A percentile compares a stretch with the other conserved stretches of the same genome.
Conservation (phyloP, 805 yeast genomes). For the Yamadazyma takamatsuzukensis region DNA sequence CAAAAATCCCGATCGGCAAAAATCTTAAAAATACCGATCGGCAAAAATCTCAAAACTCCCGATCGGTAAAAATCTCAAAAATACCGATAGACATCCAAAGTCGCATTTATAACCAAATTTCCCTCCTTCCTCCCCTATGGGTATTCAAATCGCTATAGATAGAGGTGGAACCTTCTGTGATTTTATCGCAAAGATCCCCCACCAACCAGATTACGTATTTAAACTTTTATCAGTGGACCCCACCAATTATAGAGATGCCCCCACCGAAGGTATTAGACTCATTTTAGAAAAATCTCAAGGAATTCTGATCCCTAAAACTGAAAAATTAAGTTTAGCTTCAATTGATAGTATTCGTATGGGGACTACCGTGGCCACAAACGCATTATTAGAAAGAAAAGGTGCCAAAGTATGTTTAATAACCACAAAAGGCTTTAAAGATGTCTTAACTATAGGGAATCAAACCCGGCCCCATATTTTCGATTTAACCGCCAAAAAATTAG, state of each 20-base stretch:
- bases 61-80: too few relatives aligned
- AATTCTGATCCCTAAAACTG: slow-evolving; percentile 42
- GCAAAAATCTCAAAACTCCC: too few relatives aligned
- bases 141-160: slow-evolving; percentile 31
- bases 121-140: too few relatives aligned
- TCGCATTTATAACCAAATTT: too few relatives aligned
- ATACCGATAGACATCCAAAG: too few relatives aligned
- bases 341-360: slow-evolving; percentile 82
- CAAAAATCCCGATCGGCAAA: too few relatives aligned
- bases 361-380: slow-evolving; percentile 95
- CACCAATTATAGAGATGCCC: slow-evolving; percentile 82
- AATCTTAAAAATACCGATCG: too few relatives aligned
- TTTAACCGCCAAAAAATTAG: slow-evolving; percentile 67
- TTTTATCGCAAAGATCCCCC: slow-evolving; percentile 48
- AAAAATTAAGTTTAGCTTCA: slow-evolving; percentile 51
- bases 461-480: slow-evolving; percentile 89
- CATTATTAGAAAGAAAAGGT: slow-evolving; percentile 88
- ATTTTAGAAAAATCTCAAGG: slow-evolving; percentile 61
- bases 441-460: slow-evolving; percentile 82
- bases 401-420: slow-evolving; percentile 82
- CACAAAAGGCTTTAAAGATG: slow-evolving; percentile 85
- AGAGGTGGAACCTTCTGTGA: slow-evolving; percentile 93
- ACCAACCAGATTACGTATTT: slow-evolving; percentile 59
- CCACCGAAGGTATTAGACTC: slow-evolving; percentile 85
- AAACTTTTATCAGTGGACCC: slow-evolving; percentile 89